Conservation (phyloP, 202 grass and related monocot species). For the Zizania palustris region DNA sequence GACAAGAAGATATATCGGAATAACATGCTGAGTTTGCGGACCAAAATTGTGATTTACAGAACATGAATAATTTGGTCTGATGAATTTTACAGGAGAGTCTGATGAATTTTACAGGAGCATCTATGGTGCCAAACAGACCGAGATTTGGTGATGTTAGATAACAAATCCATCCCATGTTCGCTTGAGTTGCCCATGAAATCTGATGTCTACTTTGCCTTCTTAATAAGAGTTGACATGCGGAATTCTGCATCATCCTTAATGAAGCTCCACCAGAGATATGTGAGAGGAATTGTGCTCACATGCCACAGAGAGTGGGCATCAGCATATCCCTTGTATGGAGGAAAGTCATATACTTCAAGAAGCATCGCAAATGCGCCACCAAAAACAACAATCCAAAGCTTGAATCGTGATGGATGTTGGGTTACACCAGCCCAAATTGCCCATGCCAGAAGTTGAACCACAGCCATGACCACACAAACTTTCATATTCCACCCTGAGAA, state of each 20-base stretch:
- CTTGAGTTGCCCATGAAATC: constrained; percentile 6
- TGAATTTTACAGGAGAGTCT: constrained; percentile 13
- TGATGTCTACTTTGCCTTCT: constrained; percentile 70
- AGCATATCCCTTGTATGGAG: constrained; percentile 74
- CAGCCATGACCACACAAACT: constrained; percentile 80
- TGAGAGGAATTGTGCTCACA: constrained; percentile 75
- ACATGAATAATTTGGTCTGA: not conserved
- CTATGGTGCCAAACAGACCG: not conserved
- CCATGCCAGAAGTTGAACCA: constrained; percentile 73
- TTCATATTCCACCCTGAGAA: constrained; percentile 97
- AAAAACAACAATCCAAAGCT: constrained; percentile 66
- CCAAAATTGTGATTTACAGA: not conserved
- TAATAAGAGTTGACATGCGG: constrained; percentile 59
- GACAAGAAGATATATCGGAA: constrained; percentile 3
- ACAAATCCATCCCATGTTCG: not conserved
- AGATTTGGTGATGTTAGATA: not conserved
- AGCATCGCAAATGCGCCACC: constrained; percentile 70
- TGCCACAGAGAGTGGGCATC: constrained; percentile 95
- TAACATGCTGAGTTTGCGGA: constrained; percentile 11
- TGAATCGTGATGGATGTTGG: constrained; percentile 67
- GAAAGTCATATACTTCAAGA: constrained; percentile 79
- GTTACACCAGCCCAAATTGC: constrained; percentile 69
- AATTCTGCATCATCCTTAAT: constrained; percentile 78
- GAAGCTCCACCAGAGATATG: constrained; percentile 90
- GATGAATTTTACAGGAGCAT: constrained; percentile 15